Evolutionary conservation across 106 monocot genomes (phyloP), one percentile per base, ranked within the genome.

Genomic region (Allium sativum): DNA sequence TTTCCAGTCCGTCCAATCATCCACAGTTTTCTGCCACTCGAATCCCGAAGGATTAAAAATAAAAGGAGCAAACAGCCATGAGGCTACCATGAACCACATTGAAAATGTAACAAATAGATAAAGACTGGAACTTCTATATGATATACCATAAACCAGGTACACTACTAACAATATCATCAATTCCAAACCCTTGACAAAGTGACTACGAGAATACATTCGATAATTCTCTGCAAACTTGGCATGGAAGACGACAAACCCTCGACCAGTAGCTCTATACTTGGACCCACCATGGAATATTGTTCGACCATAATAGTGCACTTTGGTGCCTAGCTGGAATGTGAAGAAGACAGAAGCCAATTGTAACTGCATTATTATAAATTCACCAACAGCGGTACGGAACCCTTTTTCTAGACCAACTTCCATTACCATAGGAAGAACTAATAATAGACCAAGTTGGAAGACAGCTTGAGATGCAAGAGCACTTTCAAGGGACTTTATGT

Each of bases 401-500:
- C 94, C 94, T 61, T 90, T 89, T 47, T 94, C 94, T 15, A 94
- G 66, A 45, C 89, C 94, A 67, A 90, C 79, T 70, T 94, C 94
- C 94, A 94, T 94, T 18, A 94, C 76, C 94, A 94, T 90, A 18
- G 94, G 94, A 19, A 94, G 70, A 21, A 90, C 89, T 22, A 94
- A 64, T 42, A 94, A 53, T 45, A 94, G 60, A 2, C 94, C 94
- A 9, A 94, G 81, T 62, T 94, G 94, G 61, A 94, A 86, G 13
- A 94, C 76, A 19, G 86, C 90, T 42, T 90, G 94, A 8, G 94
- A 86, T 42, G 89, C 89, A 52, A 94, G 76, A 12, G 94, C 86
- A 67, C 57, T 70, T 79, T 94, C 89, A 42, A 94, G 93, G 43
- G 89, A 55, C 64, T 76, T 89, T 21, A 58, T 76, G 53, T 74